Percentiles rank a stretch among this genome's conserved stretches.
Evolutionary conservation across 306 rosid species (phyloP).

Genomic region (Acmispon strigosus): DNA sequence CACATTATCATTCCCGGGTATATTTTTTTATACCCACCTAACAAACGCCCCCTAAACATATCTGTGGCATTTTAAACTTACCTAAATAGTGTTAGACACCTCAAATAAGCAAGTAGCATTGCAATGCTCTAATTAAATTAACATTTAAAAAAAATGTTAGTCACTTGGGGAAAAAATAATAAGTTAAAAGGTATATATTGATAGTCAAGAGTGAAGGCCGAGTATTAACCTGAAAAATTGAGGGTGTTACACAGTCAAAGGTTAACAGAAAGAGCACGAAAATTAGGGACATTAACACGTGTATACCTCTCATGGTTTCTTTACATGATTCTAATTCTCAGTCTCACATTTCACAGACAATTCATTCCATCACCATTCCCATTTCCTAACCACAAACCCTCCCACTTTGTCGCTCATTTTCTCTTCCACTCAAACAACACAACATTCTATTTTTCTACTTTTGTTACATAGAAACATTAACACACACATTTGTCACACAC

Average conservation of each 20-base stretch:
- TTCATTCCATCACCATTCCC: background rate
- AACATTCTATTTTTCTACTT: background rate
- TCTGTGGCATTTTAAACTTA: too few relatives aligned
- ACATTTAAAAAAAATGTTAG: too few relatives aligned
- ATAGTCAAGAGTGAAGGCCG: background rate
- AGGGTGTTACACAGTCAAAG: conserved; percentile 19
- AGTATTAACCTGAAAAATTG: background rate
- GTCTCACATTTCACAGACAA: background rate
- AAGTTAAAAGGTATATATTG: too few relatives aligned
- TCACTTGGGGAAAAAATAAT: too few relatives aligned
- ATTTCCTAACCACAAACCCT: conserved; percentile 22
- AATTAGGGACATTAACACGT: background rate
- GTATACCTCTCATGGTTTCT: background rate
- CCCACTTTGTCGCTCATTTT: conserved; percentile 19
- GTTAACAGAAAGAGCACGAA: conserved; percentile 21
- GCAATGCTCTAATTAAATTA: too few relatives aligned
- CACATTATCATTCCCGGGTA: too few relatives aligned
- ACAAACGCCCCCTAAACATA: too few relatives aligned
- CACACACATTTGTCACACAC: background rate
- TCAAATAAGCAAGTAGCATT: too few relatives aligned
- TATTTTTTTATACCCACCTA: too few relatives aligned
- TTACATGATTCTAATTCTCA: background rate
- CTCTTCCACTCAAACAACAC: conserved; percentile 3
- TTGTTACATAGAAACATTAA: background rate
- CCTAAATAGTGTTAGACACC: too few relatives aligned